Percentiles rank a stretch among this genome's conserved stretches.
Evolutionary conservation across 208 protist species (phyloP).

Genomic region (Trypanosoma cruzi): DNA sequence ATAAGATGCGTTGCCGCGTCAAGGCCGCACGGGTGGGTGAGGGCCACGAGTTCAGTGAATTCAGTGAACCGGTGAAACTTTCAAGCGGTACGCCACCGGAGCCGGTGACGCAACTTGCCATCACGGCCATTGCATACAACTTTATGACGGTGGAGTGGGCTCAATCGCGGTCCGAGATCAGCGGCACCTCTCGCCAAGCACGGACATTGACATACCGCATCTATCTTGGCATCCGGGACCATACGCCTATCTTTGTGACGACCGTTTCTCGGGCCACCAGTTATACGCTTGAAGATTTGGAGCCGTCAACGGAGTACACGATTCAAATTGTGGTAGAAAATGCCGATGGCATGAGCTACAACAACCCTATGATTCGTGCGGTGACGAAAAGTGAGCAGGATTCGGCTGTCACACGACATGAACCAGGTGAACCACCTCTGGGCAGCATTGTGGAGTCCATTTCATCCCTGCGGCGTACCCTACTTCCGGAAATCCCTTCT

Average conservation of each 20-base stretch:
- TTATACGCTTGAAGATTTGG: conserved; percentile 59
- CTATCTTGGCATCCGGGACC: conserved; percentile 52
- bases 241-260: conserved; percentile 35
- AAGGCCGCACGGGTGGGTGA: conserved; percentile 55
- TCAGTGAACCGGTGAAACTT: conserved; percentile 66
- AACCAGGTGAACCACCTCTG: conserved; percentile 1
- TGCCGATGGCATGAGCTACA: conserved; percentile 77
- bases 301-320: conserved; percentile 76
- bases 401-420: conserved; percentile 24
- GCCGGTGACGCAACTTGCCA: conserved; percentile 55
- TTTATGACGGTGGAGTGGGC: conserved; percentile 76
- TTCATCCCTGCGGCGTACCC: neutral
- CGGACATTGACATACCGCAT: conserved; percentile 47
- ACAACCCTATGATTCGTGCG: conserved; percentile 82
- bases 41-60: conserved; percentile 61
- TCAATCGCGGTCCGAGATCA: conserved; percentile 35
- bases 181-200: conserved; percentile 15
- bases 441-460: conserved; percentile 8
- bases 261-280: conserved; percentile 32
- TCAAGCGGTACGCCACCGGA: conserved; percentile 82
- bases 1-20: conserved; percentile 83
- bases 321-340: conserved; percentile 86
- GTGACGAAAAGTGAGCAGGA: conserved; percentile 69
- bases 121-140: conserved; percentile 60
- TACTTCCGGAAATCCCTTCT: conserved; percentile 30